phyloP scores from a whole-genome alignment of 2,329 filamentous ascomycete species.

The Cercospora beticola region DNA sequence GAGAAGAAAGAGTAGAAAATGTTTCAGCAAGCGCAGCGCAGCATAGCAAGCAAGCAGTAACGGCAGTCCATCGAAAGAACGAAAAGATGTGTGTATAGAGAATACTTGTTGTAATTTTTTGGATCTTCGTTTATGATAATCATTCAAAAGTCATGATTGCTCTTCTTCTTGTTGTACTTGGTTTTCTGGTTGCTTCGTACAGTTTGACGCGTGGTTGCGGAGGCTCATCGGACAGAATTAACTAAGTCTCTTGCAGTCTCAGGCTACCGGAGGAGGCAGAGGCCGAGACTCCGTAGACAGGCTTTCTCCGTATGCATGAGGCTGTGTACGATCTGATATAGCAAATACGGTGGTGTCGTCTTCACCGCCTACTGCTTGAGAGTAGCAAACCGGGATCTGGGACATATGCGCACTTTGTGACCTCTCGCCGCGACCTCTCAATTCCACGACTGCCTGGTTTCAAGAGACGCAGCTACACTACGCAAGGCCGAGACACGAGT shows the following conservation, averaged over 20 bases:
- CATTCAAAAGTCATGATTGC: not conserved
- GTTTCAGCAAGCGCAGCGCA: not conserved
- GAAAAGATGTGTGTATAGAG: not conserved
- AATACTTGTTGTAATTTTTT: not conserved
- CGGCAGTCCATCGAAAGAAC: conserved; percentile 5
- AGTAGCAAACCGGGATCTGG: not conserved
- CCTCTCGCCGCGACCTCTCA: not conserved
- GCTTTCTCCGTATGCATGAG: not conserved
- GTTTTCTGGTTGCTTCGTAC: not conserved
- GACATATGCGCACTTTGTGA: not conserved
- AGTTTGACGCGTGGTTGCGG: not conserved
- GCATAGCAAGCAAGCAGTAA: not conserved
- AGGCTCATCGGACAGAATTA: not conserved
- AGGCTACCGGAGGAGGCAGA: not conserved
- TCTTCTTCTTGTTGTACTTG: not conserved
- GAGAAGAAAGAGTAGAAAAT: not conserved
- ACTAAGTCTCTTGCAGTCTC: not conserved
- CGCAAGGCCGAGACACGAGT: not conserved
- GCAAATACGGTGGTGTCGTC: not conserved
- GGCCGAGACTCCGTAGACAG: not conserved
- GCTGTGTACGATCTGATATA: not conserved
- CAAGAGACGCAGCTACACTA: not conserved
- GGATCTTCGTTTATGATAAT: not conserved
- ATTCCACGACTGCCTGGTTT: not conserved
- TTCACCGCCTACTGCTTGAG: not conserved